A percentile compares a stretch with the other conserved stretches of the same genome.
These are phyloP conservation scores for Paraphysoderma sedebokerense DNA, from an alignment of 371 early-diverging fungal species.

Conservation along the genomic window DNA sequence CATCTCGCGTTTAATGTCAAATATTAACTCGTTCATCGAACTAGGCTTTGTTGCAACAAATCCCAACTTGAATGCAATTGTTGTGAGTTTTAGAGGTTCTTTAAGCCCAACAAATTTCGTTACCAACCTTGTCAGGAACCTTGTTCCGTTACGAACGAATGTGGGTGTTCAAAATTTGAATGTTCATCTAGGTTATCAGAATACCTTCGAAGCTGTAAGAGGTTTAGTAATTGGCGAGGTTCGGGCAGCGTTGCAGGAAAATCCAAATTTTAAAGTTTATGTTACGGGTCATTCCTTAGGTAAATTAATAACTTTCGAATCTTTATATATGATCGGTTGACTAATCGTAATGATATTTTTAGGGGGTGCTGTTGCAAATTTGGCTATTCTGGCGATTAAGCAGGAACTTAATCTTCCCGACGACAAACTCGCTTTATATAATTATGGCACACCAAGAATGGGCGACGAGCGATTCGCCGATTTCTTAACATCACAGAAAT, in stretches of 20 bases:
- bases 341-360: too few species aligned
- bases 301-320: not conserved
- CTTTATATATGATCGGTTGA: too few species aligned
- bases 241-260: too few species aligned
- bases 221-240: too few species aligned
- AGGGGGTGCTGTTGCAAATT: not conserved
- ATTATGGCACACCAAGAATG: not conserved
- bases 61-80: not conserved
- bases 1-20: too few species aligned
- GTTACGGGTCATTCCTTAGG: slow-evolving; percentile 31
- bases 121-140: not conserved
- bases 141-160: too few species aligned
- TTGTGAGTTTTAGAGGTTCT: not conserved
- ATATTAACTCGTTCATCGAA: too few species aligned
- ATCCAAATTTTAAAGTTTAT: slow-evolving; percentile 31
- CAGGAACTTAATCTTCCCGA: not conserved
- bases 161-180: too few species aligned
- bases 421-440: not conserved
- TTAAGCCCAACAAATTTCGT: not conserved
- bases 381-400: not conserved
- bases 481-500: not conserved
- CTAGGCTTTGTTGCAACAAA: not conserved
- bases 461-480: not conserved
- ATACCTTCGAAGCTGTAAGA: too few species aligned
- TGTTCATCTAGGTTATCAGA: too few species aligned